Base-by-base conservation (phyloP, 1,139 yeast species). In the Suhomyces terraborum region DNA sequence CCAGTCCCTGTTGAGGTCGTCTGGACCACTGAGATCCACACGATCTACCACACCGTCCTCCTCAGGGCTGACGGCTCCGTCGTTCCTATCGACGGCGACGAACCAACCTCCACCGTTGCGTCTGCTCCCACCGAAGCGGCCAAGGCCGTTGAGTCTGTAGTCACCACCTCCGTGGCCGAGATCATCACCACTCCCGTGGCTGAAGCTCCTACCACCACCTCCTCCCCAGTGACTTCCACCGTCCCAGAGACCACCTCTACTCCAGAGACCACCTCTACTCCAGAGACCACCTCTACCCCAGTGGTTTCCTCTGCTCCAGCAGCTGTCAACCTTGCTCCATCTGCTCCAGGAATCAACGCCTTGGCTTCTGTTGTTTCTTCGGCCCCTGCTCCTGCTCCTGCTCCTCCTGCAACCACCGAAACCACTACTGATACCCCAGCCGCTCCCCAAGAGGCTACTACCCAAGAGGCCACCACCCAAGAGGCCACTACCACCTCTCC, bases 1-100 rank as follows among this genome's bases (percentile, higher is more conserved):
- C 66, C 68, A 10, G 60, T 54, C 27, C 54, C 55, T 20, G 36
- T 44, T 14, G 42, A 46, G 20, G 44, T 49, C 37, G 52, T 45
- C 42, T 52, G 30, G 45, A 32, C 32, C 42, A 43, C 51, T 41
- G 17, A 32, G 21, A 17, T 36, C 36, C 35, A 26, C 32, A 47
- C 43, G 14, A 25, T 47, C 32, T 51, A 37, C 42, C 50, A 51
- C 26, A 54, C 58, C 24, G 58, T 55, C 4, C 20, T 41, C 22
- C 25, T 32, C 22, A 31, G 35, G 21, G 45, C 41, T n/a, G 22
- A 32, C 6, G 29, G 24, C 33, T 12, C 25, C 16, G 25, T 32
- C 16, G 27, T 28, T 9, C 29, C 43, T 13, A 35, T 32, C 21
- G 43, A 40, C 10, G 43, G 36, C 10, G 27, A 22, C 6, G 22